Conservation (phyloP, 2,329 filamentous ascomycete genomes). For the Trichoderma atrobrunneum region DNA sequence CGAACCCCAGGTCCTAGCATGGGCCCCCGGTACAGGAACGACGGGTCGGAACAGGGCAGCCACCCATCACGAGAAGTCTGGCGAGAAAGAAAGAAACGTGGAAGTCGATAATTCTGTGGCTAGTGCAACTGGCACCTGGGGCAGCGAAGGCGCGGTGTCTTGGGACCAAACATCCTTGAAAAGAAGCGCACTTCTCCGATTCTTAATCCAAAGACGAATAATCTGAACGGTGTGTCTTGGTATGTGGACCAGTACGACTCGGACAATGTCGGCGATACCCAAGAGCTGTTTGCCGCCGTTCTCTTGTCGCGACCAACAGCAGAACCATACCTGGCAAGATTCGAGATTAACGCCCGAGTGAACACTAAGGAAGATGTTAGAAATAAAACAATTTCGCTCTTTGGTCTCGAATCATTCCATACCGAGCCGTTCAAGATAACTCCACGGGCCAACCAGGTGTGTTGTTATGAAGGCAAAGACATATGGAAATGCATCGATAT, state of each 20-base stretch:
- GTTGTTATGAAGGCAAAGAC: not conserved
- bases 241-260: not conserved
- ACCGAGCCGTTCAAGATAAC: not conserved
- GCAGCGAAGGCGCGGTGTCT: not conserved
- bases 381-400: not conserved
- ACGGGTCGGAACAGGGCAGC: too few species aligned
- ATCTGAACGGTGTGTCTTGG: not conserved
- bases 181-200: accelerated
- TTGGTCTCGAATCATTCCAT: not conserved
- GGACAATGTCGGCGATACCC: not conserved
- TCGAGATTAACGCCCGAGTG: not conserved
- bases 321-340: not conserved
- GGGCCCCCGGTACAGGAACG: too few species aligned
- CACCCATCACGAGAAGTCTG: not conserved
- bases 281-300: not conserved
- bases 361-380: accelerated
- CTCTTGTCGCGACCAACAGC: not conserved
- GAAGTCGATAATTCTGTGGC: not conserved
- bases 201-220: accelerated
- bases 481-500: not conserved
- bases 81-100: not conserved
- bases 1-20: not conserved
- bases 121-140: not conserved
- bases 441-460: not conserved
- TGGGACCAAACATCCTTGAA: not conserved